A percentile compares a stretch with the other conserved stretches of the same genome.
Conservation (phyloP, 2,329 filamentous ascomycete species). For the Cryphonectria parasitica region DNA sequence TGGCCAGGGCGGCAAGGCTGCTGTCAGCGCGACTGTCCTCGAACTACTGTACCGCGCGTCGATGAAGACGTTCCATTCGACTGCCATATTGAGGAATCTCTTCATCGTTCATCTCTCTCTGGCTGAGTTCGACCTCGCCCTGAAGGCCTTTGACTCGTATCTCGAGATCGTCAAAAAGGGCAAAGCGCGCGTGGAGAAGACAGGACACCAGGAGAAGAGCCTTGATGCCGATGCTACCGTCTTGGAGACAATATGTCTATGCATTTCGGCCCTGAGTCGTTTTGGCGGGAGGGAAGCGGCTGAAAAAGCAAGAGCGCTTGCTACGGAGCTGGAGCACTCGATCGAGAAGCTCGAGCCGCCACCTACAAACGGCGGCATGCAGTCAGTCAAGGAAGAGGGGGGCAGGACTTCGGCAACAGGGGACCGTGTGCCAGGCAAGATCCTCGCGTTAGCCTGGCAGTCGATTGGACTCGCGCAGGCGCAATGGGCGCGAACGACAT, state of each 20-base stretch:
- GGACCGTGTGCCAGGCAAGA: constrained; percentile 56
- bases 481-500: constrained; percentile 83
- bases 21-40: constrained; percentile 74
- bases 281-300: constrained; percentile 77
- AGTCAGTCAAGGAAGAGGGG: constrained; percentile 31
- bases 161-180: constrained; percentile 84
- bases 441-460: constrained; percentile 75
- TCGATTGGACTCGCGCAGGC: constrained; percentile 85
- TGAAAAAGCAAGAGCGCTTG: constrained; percentile 77
- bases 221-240: constrained; percentile 80
- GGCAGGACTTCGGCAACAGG: constrained; percentile 31
- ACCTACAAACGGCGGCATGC: constrained; percentile 33
- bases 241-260: constrained; percentile 77
- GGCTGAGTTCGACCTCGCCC: constrained; percentile 88
- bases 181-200: constrained; percentile 82
- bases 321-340: constrained; percentile 73
- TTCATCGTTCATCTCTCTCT: constrained; percentile 87
- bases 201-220: constrained; percentile 68
- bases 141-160: constrained; percentile 91
- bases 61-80: constrained; percentile 94
- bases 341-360: constrained; percentile 61
- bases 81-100: constrained; percentile 80
- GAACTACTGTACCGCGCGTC: constrained; percentile 90
- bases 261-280: constrained; percentile 78
- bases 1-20: constrained; percentile 78